A percentile compares a stretch with the other conserved stretches of the same genome.
These are phyloP conservation scores for Globisporangium recalcitrans DNA, from an alignment of 352 stramenopile genomes.

Conservation along the genomic window DNA sequence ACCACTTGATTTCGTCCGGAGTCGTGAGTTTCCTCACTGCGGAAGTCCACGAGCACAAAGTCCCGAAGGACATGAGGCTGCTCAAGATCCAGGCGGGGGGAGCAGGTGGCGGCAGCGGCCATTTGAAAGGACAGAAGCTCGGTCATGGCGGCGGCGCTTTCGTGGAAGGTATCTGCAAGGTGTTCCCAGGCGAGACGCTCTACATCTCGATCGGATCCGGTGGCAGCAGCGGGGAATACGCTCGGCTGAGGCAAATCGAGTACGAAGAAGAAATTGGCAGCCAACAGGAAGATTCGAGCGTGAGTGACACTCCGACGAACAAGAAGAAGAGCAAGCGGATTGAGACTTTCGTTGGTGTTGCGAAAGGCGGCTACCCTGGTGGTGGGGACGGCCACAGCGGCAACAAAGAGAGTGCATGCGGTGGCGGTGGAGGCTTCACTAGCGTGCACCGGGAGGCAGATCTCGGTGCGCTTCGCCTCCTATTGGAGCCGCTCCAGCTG, in stretches of 20 bases:
- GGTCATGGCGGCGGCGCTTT: slow-evolving; percentile 65
- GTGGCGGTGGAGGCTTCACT: slow-evolving; percentile 63
- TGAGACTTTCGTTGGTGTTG: slow-evolving; percentile 39
- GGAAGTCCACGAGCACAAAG: slow-evolving; percentile 60
- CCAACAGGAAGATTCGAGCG: slow-evolving; percentile 2
- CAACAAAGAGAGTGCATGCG: slow-evolving; percentile 67
- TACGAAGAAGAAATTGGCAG: slow-evolving; percentile 16
- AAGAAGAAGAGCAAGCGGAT: slow-evolving; percentile 24
- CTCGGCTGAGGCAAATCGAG: slow-evolving; percentile 31
- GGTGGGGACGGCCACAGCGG: slow-evolving; percentile 54
- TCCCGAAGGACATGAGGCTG: slow-evolving; percentile 51
- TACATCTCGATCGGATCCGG: slow-evolving; percentile 52
- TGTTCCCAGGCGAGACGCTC: slow-evolving; percentile 69
- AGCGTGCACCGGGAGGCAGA: slow-evolving; percentile 67
- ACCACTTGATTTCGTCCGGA: slow-evolving; percentile 54
- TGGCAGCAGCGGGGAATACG: slow-evolving; percentile 36
- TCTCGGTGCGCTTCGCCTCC: slow-evolving; percentile 63
- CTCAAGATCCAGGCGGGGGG: slow-evolving; percentile 76
- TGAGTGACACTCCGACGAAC: slow-evolving; percentile 1
- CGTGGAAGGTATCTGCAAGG: slow-evolving; percentile 47
- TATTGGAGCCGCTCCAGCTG: slow-evolving; percentile 59
- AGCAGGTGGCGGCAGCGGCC: slow-evolving; percentile 57
- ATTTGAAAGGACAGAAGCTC: slow-evolving; percentile 39
- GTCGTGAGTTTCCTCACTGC: slow-evolving; percentile 56
- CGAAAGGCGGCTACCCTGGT: slow-evolving; percentile 40